Conservation (phyloP, 768 basidiomycete species). For the Floccularia luteovirens region DNA sequence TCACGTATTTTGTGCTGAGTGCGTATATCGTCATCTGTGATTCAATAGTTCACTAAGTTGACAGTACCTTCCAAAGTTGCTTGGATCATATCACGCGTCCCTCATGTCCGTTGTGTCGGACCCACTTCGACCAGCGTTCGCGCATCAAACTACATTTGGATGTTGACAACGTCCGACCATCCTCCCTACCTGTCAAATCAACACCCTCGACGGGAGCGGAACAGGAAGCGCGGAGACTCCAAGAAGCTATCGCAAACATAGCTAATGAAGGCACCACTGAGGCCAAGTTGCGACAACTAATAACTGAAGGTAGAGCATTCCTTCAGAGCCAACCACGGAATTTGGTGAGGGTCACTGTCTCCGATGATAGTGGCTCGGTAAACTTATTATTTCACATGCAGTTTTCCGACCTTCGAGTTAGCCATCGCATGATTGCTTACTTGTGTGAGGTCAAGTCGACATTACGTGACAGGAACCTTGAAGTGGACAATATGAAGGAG, state of each 20-base stretch:
- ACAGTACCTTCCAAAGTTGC: constrained; percentile 33
- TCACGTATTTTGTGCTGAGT: constrained; percentile 58
- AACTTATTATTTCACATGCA: constrained; percentile 11
- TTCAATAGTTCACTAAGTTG: constrained; percentile 5
- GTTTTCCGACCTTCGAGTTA: constrained; percentile 45
- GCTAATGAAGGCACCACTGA: constrained; percentile 51
- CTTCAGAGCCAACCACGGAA: constrained; percentile 36
- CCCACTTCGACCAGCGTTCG: constrained; percentile 34
- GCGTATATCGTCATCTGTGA: constrained; percentile 11
- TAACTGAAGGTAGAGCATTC: constrained; percentile 42
- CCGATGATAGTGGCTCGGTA: background rate
- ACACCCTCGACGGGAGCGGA: constrained; percentile 22
- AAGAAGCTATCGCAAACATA: constrained; percentile 43
- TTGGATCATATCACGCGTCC: constrained; percentile 38
- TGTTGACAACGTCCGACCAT: constrained; percentile 23
- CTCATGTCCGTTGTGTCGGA: constrained; percentile 61
- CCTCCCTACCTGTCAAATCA: constrained; percentile 8
- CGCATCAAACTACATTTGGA: constrained; percentile 57
- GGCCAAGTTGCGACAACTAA: constrained; percentile 37
- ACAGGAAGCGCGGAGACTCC: constrained; percentile 42
- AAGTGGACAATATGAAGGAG: constrained; percentile 20
- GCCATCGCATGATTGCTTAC: constrained; percentile 41
- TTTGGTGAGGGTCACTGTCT: constrained; percentile 25
- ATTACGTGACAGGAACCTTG: constrained; percentile 24
- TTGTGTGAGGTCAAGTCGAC: constrained; percentile 39